Percentiles rank a stretch among this genome's conserved stretches.
Evolutionary conservation across 495 filamentous ascomycete species (phyloP).

Genomic region (Trichocladium antarcticum): DNA sequence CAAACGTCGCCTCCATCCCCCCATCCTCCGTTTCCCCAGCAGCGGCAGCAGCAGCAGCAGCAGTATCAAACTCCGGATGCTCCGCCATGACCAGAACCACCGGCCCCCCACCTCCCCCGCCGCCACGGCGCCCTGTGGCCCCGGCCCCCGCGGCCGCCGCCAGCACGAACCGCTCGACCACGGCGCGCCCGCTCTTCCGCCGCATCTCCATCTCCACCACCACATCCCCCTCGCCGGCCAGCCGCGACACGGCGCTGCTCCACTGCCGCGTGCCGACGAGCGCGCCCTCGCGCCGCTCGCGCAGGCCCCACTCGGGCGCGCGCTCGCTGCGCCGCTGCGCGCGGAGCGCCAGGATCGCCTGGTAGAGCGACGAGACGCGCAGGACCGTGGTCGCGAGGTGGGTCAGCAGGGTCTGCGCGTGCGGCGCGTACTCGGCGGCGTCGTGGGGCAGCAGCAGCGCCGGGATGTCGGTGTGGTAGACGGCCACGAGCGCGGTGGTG

Average conservation of each 20-base stretch:
- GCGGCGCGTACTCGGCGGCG: constrained; percentile 48
- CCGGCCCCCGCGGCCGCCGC: neutral
- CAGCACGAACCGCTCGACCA: constrained; percentile 70
- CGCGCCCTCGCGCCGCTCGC: constrained; percentile 63
- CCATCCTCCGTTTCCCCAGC: constrained; percentile 39
- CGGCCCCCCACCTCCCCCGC: neutral
- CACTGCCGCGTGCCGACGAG: constrained; percentile 40
- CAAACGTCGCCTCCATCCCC: constrained; percentile 58
- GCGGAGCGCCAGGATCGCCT: constrained; percentile 54
- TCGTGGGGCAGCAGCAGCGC: constrained; percentile 15
- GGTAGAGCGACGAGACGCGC: constrained; percentile 46
- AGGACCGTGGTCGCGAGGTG: constrained; percentile 44
- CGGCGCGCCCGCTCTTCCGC: constrained; percentile 63
- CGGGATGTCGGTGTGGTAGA: constrained; percentile 61
- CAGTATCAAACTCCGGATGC: constrained; percentile 50
- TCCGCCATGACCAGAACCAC: constrained; percentile 62
- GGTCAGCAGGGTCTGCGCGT: constrained; percentile 48
- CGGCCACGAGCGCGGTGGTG: constrained; percentile 45
- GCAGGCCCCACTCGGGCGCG: constrained; percentile 65
- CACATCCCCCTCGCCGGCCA: constrained; percentile 36
- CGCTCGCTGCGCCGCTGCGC: constrained; percentile 58
- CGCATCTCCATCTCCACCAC: constrained; percentile 82
- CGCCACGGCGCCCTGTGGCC: constrained; percentile 4
- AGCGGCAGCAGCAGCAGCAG: constrained; percentile 31
- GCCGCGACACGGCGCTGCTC: neutral